phyloP scores from a whole-genome alignment of 495 filamentous ascomycete species.

The Geoglossum glabrum region DNA sequence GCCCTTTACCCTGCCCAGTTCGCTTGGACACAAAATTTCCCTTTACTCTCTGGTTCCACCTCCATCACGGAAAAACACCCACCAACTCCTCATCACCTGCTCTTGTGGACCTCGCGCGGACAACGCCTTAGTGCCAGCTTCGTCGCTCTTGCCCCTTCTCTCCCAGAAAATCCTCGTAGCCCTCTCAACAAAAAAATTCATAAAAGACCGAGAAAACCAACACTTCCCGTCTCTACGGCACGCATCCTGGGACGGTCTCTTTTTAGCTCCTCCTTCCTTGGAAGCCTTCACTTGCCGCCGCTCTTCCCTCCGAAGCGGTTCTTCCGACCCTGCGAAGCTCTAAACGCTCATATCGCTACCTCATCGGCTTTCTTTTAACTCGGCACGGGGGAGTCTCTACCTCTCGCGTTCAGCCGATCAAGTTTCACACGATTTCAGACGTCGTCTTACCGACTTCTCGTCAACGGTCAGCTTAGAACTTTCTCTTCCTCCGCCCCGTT shows the following conservation, averaged over 20 bases:
- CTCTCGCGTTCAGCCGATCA: background rate
- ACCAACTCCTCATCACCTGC: background rate
- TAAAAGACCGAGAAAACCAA: background rate
- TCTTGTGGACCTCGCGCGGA: conserved; percentile 1
- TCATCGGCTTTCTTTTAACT: background rate
- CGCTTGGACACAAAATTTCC: conserved; percentile 1
- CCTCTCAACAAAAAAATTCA: background rate
- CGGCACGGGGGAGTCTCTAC: background rate
- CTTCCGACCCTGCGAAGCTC: background rate
- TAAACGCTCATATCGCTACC: background rate
- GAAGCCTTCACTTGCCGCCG: background rate
- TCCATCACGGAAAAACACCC: background rate
- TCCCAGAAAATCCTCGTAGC: conserved; percentile 1
- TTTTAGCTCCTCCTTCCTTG: background rate
- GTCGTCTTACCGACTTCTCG: background rate
- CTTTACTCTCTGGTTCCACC: background rate
- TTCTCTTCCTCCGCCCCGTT: background rate
- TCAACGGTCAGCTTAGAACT: background rate
- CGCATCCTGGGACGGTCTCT: background rate
- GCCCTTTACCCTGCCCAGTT: background rate
- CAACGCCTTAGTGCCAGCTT: background rate
- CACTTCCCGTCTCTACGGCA: background rate
- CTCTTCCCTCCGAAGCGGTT: background rate
- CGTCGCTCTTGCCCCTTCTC: conserved; percentile 1
- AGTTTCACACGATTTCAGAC: background rate